Conservation (phyloP, 257 asterid genomes). For the Penstemon newberryi region DNA sequence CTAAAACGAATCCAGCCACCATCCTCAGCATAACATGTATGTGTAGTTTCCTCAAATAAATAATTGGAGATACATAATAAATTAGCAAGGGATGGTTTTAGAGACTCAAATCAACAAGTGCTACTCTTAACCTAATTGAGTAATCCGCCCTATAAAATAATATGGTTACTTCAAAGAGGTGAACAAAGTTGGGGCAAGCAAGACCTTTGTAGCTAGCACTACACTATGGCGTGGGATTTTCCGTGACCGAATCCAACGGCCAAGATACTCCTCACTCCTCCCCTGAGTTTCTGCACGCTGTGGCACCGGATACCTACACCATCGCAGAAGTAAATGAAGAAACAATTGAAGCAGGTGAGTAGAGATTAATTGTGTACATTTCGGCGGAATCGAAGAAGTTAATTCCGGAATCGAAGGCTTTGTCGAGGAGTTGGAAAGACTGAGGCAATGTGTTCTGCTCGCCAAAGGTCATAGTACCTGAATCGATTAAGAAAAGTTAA, state of each 20-base stretch:
- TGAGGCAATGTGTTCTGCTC: slow-evolving; percentile 66
- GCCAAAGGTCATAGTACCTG: slow-evolving; percentile 89
- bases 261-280: slow-evolving; percentile 76
- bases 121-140: neutral
- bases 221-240: slow-evolving; percentile 63
- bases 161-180: neutral
- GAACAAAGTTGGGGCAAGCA: neutral
- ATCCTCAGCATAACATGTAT: too few species aligned
- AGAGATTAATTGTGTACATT: slow-evolving; percentile 40
- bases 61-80: neutral
- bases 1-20: neutral
- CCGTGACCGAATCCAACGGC: slow-evolving; percentile 49
- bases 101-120: too few species aligned
- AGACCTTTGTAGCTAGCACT: slow-evolving; percentile 82
- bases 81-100: neutral
- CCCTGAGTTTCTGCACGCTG: slow-evolving; percentile 83
- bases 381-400: slow-evolving; percentile 88
- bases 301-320: slow-evolving; percentile 86
- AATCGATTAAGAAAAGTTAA: neutral
- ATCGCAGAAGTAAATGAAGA: neutral
- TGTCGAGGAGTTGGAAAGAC: slow-evolving; percentile 74
- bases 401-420: slow-evolving; percentile 72
- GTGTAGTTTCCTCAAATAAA: neutral
- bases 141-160: neutral
- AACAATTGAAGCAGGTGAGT: neutral